phyloP scores from a whole-genome alignment of 2,329 filamentous ascomycete genomes.

The Leptographium lundbergii region DNA sequence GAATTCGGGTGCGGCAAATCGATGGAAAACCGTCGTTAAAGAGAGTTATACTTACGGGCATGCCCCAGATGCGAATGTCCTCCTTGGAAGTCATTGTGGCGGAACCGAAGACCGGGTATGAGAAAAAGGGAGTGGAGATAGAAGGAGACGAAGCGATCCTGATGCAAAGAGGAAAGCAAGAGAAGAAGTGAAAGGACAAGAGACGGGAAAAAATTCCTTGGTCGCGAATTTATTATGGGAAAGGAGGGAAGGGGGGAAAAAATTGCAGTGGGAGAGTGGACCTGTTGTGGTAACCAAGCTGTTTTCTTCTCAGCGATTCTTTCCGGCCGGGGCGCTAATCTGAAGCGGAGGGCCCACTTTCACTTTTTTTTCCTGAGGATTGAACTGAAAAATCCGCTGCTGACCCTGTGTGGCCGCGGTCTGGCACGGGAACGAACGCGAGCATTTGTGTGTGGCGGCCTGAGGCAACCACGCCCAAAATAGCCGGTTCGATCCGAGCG shows the following conservation, averaged over 20 bases:
- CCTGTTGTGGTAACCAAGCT: constrained; percentile 1
- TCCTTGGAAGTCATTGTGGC: constrained; percentile 43
- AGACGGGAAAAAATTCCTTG: constrained; percentile 3
- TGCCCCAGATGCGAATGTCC: constrained; percentile 50
- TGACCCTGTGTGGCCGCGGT: neutral
- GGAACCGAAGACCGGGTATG: constrained; percentile 30
- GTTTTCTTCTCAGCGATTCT: constrained; percentile 39
- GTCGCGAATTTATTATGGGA: constrained; percentile 2
- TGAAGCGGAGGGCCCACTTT: constrained; percentile 4
- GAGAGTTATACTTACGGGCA: constrained; percentile 44
- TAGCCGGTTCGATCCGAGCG: constrained; percentile 9
- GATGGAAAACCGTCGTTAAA: constrained; percentile 8
- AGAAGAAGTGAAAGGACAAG: constrained; percentile 5
- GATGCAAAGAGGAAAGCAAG: constrained; percentile 19
- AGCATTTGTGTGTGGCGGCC: neutral
- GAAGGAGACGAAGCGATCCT: constrained; percentile 18
- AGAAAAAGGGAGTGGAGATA: constrained; percentile 25
- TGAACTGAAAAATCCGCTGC: neutral
- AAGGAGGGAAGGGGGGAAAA: constrained; percentile 21
- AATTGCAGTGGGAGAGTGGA: constrained; percentile 23
- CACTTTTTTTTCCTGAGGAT: neutral
- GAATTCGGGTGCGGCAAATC: constrained; percentile 6
- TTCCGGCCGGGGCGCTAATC: constrained; percentile 26
- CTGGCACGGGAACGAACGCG: constrained; percentile 9
- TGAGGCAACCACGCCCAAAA: constrained; percentile 3